Evolutionary conservation across 306 rosid species (phyloP).

Genomic region (Arachis hypogaea): DNA sequence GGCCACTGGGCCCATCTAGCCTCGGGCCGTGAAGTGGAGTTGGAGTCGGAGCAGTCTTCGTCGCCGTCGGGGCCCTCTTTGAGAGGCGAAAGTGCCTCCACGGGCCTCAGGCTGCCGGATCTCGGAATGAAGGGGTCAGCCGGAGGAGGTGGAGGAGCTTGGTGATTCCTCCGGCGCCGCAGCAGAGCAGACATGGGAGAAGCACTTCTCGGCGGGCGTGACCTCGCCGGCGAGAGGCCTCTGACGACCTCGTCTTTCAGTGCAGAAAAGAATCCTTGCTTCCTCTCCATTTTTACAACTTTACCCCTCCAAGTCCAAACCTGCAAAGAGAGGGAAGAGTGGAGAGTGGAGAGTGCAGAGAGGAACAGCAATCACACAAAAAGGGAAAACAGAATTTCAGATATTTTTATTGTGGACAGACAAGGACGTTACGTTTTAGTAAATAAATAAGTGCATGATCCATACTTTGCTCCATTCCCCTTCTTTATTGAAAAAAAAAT

Average conservation of each 20-base stretch:
- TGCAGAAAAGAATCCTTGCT: constrained; percentile 71
- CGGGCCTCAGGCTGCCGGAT: constrained; percentile 73
- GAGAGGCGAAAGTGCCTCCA: constrained; percentile 75
- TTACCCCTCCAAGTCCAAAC: not conserved
- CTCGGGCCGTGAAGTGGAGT: constrained; percentile 46
- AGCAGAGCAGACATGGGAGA: constrained; percentile 66
- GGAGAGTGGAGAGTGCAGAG: not conserved
- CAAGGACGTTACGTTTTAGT: not conserved
- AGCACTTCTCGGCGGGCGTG: constrained; percentile 43
- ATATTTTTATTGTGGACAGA: not conserved
- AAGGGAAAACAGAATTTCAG: not conserved
- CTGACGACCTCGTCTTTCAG: constrained; percentile 57
- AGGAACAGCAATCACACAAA: not conserved
- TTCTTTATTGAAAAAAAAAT: too few species aligned
- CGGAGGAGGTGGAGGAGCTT: constrained; percentile 50
- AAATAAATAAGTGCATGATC: too few species aligned
- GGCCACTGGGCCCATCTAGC: constrained; percentile 73
- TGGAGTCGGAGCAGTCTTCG: constrained; percentile 44
- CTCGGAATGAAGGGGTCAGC: constrained; percentile 61
- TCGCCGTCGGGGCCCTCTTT: constrained; percentile 68
- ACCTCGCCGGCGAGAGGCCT: constrained; percentile 68
- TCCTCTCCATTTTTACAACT: constrained; percentile 62
- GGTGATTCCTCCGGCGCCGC: constrained; percentile 61
- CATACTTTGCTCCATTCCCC: too few species aligned
- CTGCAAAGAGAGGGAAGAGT: not conserved